These are phyloP conservation scores for Lactifluus echinatus DNA, from an alignment of 768 basidiomycete species.

Conservation along the genomic window DNA sequence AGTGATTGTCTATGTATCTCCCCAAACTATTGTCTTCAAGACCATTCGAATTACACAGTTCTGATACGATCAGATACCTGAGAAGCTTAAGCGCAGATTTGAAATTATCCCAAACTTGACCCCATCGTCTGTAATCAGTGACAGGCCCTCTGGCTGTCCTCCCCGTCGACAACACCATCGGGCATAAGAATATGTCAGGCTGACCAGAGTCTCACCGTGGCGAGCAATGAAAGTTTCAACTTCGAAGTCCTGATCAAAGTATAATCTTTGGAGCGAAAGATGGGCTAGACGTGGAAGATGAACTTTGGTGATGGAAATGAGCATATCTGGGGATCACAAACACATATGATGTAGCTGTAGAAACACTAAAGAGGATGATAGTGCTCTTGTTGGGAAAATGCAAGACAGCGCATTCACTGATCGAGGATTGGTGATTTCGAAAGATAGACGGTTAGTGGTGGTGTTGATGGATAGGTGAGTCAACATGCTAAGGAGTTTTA, in stretches of 20 bases:
- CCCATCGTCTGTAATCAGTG: neutral
- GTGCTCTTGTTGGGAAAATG: neutral
- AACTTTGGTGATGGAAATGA: neutral
- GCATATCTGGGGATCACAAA: neutral
- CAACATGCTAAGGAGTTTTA: neutral
- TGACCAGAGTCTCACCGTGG: slow-evolving; percentile 1
- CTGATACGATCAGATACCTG: slow-evolving; percentile 1
- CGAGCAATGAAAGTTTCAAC: slow-evolving; percentile 4
- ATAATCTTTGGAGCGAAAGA: slow-evolving; percentile 3
- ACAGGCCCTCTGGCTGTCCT: neutral
- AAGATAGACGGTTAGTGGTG: neutral
- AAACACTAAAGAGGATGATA: slow-evolving; percentile 6
- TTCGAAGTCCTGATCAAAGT: neutral
- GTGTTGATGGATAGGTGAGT: neutral
- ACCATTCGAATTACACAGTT: slow-evolving; percentile 1
- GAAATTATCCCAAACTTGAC: slow-evolving; percentile 3
- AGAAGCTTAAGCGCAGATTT: neutral
- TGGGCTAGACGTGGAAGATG: neutral
- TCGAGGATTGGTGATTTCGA: neutral
- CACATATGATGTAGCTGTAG: neutral
- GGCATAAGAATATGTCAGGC: slow-evolving; percentile 2
- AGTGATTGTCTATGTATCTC: neutral
- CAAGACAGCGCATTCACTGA: no score
- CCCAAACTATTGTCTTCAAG: neutral
- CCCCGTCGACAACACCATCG: neutral